Percentiles rank a stretch among this genome's conserved stretches.
Conservation (phyloP, 441 rosid genomes). For the Rhodomyrtus psidioides region DNA sequence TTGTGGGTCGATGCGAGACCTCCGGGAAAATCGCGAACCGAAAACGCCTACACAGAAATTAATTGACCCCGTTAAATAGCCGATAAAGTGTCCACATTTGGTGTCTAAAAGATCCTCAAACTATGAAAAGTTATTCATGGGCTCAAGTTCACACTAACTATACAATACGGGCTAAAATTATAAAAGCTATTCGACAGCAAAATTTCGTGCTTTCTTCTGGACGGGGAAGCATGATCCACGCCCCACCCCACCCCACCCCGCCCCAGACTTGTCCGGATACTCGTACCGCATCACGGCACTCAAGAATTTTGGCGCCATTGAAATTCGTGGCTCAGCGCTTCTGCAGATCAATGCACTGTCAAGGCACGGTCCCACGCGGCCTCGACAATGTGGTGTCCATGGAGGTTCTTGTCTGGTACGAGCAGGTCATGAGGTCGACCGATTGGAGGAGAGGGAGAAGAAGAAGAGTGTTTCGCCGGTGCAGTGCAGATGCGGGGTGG, state of each 20-base stretch:
- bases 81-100: neutral
- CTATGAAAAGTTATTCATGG: too few species aligned
- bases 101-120: neutral
- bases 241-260: too few species aligned
- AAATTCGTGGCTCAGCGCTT: neutral
- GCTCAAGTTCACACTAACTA: too few species aligned
- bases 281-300: neutral
- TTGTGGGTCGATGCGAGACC: neutral
- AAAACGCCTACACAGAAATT: neutral
- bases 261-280: too few species aligned
- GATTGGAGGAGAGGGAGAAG: neutral
- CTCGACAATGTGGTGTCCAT: neutral
- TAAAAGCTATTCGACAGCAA: too few species aligned
- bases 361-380: neutral
- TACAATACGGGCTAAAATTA: too few species aligned
- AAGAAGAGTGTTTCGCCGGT: neutral
- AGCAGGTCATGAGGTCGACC: neutral
- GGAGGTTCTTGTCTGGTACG: neutral
- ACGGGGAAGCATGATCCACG: too few species aligned
- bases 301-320: neutral
- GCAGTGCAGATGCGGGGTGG: neutral
- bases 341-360: neutral
- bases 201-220: too few species aligned
- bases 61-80: neutral
- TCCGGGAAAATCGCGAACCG: neutral